phyloP scores from a whole-genome alignment of 2,329 filamentous ascomycete species.

The Pseudogymnoascus sp. region DNA sequence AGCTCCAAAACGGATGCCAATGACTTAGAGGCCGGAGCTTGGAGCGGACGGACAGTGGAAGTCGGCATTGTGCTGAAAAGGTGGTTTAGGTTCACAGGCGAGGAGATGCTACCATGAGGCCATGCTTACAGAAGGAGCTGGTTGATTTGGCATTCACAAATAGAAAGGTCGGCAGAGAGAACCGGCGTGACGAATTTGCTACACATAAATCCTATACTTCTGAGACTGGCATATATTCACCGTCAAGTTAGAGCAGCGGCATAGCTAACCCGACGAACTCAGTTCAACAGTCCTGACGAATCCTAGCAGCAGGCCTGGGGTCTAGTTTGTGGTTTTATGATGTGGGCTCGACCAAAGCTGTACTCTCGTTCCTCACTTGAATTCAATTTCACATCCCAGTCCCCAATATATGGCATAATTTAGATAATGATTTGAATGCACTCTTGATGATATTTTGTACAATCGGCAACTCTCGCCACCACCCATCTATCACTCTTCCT shows the following conservation, averaged over 20 bases:
- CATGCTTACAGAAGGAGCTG: background rate
- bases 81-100: slow-evolving; percentile 52
- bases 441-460: slow-evolving; percentile 12
- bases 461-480: slow-evolving; percentile 9
- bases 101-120: background rate
- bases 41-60: slow-evolving; percentile 50
- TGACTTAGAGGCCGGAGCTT: slow-evolving; percentile 41
- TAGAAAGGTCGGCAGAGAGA: background rate
- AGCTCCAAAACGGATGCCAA: slow-evolving; percentile 36
- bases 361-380: background rate
- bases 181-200: background rate
- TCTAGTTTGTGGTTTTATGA: too few relatives aligned
- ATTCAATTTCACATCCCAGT: background rate
- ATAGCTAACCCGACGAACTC: background rate
- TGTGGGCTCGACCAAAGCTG: background rate
- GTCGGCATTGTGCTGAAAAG: slow-evolving; percentile 49
- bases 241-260: background rate
- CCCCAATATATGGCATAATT: background rate
- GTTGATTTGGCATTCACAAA: background rate
- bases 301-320: background rate
- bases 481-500: slow-evolving; percentile 8
- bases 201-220: background rate
- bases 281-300: background rate
- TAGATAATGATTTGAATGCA: slow-evolving; percentile 5
- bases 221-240: background rate